phyloP scores from a whole-genome alignment of 2,329 filamentous ascomycete genomes.

The Emergomyces pasteurianus region DNA sequence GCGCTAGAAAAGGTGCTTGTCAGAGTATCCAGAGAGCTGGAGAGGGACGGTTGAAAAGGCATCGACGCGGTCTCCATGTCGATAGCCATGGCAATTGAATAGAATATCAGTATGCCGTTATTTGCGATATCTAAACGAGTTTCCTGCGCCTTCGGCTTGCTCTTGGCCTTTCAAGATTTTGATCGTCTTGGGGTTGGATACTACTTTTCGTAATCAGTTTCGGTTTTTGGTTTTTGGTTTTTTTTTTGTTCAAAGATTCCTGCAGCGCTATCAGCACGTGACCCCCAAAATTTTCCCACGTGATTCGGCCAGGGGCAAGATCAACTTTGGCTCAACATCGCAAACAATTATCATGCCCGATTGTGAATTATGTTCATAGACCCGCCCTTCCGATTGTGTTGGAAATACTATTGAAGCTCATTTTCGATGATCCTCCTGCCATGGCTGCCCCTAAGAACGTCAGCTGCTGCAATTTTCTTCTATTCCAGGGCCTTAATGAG shows the following conservation, averaged over 20 bases:
- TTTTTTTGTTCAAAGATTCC: not conserved
- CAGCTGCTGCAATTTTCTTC: too few species aligned
- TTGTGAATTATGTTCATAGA: too few species aligned
- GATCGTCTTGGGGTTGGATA: not conserved
- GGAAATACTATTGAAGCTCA: not conserved
- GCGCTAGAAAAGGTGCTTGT: constrained; percentile 24
- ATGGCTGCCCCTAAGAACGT: too few species aligned
- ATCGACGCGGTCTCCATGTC: not conserved
- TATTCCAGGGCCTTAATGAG: too few species aligned
- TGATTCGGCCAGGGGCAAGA: not conserved
- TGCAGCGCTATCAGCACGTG: not conserved
- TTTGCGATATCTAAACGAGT: not conserved
- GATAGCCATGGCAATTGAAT: not conserved
- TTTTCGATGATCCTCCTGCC: too few species aligned
- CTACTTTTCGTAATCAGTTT: not conserved
- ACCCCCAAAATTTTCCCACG: not conserved
- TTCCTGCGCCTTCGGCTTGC: not conserved
- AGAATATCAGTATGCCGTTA: too few species aligned
- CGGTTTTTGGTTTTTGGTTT: not conserved
- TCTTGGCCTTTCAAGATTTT: too few species aligned
- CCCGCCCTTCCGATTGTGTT: too few species aligned
- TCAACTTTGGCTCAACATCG: not conserved
- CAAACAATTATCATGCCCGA: too few species aligned
- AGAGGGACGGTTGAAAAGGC: constrained; percentile 8
- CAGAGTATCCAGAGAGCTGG: constrained; percentile 23